These are phyloP conservation scores for Eucalyptus polyanthemos DNA, from an alignment of 345 rosid species.

Conservation along the genomic window DNA sequence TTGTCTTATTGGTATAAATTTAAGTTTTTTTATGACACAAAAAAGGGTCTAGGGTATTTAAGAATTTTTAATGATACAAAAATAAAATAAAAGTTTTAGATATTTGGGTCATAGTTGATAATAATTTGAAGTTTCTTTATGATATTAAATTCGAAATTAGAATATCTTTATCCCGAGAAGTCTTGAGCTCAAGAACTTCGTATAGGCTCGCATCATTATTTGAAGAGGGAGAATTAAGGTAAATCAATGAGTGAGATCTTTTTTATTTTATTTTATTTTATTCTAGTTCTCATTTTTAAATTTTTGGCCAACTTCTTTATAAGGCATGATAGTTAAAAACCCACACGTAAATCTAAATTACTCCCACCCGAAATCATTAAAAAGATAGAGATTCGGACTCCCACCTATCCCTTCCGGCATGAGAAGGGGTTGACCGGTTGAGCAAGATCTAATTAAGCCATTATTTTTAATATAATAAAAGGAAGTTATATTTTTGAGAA, in stretches of 20 bases:
- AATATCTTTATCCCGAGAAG: accelerated
- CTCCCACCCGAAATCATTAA: accelerated
- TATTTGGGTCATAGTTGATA: accelerated
- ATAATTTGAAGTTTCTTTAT: too few relatives aligned
- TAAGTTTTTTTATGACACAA: accelerated
- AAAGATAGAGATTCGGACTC: accelerated
- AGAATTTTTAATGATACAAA: too few relatives aligned
- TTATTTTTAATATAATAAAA: too few relatives aligned
- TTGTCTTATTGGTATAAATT: accelerated
- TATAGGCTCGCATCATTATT: accelerated
- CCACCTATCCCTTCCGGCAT: accelerated
- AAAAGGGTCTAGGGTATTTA: neutral
- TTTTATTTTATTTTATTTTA: accelerated
- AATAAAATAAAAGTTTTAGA: too few relatives aligned
- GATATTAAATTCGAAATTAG: accelerated
- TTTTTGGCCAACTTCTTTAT: accelerated
- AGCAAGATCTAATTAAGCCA: neutral
- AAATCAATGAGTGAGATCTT: accelerated
- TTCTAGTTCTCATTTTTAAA: accelerated
- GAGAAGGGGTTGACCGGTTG: too few relatives aligned
- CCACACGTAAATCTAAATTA: accelerated
- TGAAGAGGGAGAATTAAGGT: neutral
- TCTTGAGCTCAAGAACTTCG: accelerated
- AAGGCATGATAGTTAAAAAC: accelerated
- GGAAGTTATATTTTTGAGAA: neutral